These are phyloP conservation scores for Ceratocystis huliohia DNA, from an alignment of 2,329 filamentous ascomycete species.

Conservation along the genomic window DNA sequence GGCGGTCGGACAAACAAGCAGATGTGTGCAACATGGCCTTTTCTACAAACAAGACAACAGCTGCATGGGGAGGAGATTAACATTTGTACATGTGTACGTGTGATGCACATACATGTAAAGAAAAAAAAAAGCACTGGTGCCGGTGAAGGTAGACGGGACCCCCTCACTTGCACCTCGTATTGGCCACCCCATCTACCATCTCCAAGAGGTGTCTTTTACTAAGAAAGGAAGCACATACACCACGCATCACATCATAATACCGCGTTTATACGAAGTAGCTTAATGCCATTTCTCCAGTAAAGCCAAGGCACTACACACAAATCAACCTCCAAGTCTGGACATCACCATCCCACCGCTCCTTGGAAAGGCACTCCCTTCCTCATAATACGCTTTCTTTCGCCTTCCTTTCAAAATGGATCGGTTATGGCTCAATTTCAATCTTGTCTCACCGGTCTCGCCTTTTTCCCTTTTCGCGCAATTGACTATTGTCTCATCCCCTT, in stretches of 20 bases:
- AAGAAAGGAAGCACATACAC: no score
- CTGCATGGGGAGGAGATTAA: not conserved
- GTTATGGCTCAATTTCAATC: not conserved
- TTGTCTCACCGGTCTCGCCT: not conserved
- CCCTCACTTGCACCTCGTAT: not conserved
- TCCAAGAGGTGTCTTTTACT: no score
- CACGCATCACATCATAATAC: no score
- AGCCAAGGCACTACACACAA: not conserved
- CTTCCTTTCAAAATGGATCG: not conserved
- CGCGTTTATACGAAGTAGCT: no score
- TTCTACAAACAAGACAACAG: not conserved
- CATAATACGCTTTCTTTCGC: not conserved
- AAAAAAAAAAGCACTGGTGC: not conserved
- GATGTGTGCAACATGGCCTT: conserved; percentile 5
- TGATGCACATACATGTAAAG: not conserved
- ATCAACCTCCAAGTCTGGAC: not conserved
- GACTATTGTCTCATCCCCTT: not conserved
- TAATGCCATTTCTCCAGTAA: no score
- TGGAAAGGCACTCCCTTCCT: not conserved
- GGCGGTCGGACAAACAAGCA: not conserved
- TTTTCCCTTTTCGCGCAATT: not conserved
- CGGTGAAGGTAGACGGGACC: not conserved
- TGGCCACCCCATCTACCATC: not conserved
- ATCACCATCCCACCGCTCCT: no score
- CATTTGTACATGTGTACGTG: not conserved